Percentiles rank a stretch among this genome's conserved stretches.
phyloP scores from a whole-genome alignment of 2,329 filamentous ascomycete genomes.

The Trichoderma atrobrunneum region DNA sequence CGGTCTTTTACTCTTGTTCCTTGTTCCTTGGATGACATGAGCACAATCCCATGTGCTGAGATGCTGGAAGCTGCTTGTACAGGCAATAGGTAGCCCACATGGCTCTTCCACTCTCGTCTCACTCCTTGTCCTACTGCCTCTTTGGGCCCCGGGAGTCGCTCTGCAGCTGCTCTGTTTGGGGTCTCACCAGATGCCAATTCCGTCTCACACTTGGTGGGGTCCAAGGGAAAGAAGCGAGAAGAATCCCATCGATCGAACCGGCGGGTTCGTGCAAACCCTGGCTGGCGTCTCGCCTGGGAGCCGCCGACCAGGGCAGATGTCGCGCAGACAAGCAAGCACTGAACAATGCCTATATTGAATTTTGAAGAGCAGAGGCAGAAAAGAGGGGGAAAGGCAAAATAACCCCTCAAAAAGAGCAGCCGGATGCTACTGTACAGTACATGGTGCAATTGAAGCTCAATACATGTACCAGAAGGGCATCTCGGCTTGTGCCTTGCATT shows the following conservation, averaged over 20 bases:
- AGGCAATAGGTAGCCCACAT: not conserved
- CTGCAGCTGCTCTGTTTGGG: conserved; percentile 3
- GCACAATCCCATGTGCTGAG: not conserved
- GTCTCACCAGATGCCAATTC: not conserved
- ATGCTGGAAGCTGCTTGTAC: not conserved
- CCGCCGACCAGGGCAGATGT: conserved; percentile 10
- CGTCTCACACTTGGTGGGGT: not conserved
- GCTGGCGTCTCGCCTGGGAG: not conserved
- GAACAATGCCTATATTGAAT: not conserved
- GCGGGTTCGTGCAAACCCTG: conserved; percentile 7
- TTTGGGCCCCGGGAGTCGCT: not conserved
- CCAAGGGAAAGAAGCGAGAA: conserved; percentile 9
- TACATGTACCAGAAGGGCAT: not conserved
- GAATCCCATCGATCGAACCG: conserved; percentile 15
- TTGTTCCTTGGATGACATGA: not conserved
- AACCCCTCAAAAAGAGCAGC: not conserved
- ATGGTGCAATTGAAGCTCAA: not conserved
- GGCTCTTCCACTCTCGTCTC: not conserved
- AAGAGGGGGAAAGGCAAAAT: not conserved
- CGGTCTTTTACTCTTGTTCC: not conserved
- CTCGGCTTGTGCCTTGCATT: not conserved
- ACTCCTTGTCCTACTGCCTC: not conserved
- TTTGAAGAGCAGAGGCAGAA: not conserved
- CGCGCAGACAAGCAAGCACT: conserved; percentile 7
- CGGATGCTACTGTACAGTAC: not conserved